Conservation (phyloP, 768 basidiomycete species). For the Suillus lakei region DNA sequence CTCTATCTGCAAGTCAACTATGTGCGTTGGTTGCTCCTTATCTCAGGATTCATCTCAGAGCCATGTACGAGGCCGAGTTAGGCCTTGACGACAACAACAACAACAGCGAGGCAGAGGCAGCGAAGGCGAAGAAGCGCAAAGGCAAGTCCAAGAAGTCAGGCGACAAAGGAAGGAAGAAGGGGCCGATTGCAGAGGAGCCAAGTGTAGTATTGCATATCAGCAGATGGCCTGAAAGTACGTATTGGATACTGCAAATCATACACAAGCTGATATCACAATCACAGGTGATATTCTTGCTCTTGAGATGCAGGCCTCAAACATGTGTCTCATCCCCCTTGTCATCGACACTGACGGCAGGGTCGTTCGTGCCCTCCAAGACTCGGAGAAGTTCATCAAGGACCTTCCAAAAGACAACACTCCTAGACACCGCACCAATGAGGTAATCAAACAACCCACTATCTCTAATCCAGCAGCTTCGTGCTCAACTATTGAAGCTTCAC, state of each 20-base stretch:
- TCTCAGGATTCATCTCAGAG: slow-evolving; percentile 1
- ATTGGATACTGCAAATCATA: not conserved
- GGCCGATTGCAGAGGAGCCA: not conserved
- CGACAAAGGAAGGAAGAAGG: not conserved
- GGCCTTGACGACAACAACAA: not conserved
- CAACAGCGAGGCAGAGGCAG: not conserved
- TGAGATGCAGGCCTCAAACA: not conserved
- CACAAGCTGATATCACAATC: not conserved
- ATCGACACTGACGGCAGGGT: not conserved
- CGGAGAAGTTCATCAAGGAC: not conserved
- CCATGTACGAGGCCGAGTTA: not conserved
- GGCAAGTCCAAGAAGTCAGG: slow-evolving; percentile 1
- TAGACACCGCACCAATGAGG: not conserved
- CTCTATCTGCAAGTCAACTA: not conserved
- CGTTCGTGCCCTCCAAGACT: not conserved
- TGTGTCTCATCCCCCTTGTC: not conserved
- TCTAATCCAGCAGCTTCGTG: not conserved
- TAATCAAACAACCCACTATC: not conserved
- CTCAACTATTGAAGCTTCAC: not conserved
- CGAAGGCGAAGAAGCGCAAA: not conserved
- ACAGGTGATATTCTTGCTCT: slow-evolving; percentile 2
- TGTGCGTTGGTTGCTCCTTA: not conserved
- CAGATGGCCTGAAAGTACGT: not conserved
- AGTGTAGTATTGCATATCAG: not conserved
- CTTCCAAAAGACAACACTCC: not conserved